phyloP scores from a whole-genome alignment of 768 basidiomycete genomes.

The Suillus placidus region DNA sequence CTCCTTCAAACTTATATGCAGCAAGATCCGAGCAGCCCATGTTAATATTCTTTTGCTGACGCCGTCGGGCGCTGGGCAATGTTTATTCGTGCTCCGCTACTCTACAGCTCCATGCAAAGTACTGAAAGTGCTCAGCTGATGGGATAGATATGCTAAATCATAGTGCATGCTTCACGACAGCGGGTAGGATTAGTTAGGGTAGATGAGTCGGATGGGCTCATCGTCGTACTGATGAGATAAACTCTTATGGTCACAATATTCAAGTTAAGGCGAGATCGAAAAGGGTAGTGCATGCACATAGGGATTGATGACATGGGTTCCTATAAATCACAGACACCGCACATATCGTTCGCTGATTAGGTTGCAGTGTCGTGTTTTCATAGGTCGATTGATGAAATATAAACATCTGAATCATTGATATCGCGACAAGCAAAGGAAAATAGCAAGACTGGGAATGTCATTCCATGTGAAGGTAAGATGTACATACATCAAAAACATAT shows the following conservation, averaged over 20 bases:
- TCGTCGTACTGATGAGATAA: no score
- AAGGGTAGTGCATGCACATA: background rate
- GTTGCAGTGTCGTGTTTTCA: no score
- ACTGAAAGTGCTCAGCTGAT: background rate
- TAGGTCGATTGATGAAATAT: background rate
- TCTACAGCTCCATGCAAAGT: background rate
- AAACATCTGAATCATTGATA: background rate
- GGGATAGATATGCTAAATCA: background rate
- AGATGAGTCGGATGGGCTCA: no score
- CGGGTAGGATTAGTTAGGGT: no score
- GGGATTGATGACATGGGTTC: background rate
- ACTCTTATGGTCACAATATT: no score
- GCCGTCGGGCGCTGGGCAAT: no score
- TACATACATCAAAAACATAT: slow-evolving; percentile 13
- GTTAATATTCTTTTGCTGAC: no score
- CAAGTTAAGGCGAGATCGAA: no score
- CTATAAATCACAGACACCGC: background rate
- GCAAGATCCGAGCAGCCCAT: no score
- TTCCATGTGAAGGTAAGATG: slow-evolving; percentile 14
- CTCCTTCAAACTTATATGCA: no score
- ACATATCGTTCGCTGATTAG: background rate
- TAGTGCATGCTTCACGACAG: no score
- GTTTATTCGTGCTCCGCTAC: background rate
- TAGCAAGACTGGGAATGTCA: background rate
- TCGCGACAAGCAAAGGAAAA: background rate